phyloP scores from a whole-genome alignment of 306 rosid genomes.

The Cucurbita maxima region DNA sequence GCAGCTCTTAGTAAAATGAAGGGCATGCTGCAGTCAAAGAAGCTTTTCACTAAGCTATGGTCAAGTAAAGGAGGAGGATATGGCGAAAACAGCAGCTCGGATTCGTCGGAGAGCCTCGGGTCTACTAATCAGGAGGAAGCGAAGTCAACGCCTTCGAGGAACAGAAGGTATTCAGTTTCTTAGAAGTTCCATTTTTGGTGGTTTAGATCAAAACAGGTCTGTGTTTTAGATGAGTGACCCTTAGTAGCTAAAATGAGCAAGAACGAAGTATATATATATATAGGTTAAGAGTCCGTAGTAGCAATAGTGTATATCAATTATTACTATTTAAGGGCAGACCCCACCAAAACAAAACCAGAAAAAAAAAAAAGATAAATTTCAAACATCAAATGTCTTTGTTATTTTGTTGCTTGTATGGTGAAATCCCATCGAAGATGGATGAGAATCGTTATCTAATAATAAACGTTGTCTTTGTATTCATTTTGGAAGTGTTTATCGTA shows the following conservation, averaged over 20 bases:
- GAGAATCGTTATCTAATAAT: not conserved
- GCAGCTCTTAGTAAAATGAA: constrained; percentile 70
- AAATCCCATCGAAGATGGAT: constrained; percentile 4
- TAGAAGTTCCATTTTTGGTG: constrained; percentile 1
- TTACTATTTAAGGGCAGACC: not conserved
- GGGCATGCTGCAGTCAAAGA: constrained; percentile 70
- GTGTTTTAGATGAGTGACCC: not conserved
- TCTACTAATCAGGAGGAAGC: constrained; percentile 81
- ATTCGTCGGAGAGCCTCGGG: constrained; percentile 70
- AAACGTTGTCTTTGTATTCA: not conserved
- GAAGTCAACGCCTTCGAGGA: constrained; percentile 80
- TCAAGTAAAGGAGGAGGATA: constrained; percentile 81
- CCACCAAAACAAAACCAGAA: not conserved
- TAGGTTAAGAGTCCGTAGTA: not conserved
- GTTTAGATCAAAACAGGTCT: not conserved
- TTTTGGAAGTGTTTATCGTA: not conserved
- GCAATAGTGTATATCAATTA: not conserved
- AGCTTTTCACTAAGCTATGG: constrained; percentile 61
- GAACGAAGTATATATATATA: constrained; percentile 3
- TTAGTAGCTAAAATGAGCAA: not conserved
- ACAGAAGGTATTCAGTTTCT: constrained; percentile 90
- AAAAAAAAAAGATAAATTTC: not conserved
- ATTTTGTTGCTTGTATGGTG: not conserved
- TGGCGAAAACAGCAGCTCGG: constrained; percentile 84
- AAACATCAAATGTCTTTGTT: not conserved